Evolutionary conservation across 2,329 filamentous ascomycete species (phyloP).

Genomic region (Myriosclerotinia curreyana): DNA sequence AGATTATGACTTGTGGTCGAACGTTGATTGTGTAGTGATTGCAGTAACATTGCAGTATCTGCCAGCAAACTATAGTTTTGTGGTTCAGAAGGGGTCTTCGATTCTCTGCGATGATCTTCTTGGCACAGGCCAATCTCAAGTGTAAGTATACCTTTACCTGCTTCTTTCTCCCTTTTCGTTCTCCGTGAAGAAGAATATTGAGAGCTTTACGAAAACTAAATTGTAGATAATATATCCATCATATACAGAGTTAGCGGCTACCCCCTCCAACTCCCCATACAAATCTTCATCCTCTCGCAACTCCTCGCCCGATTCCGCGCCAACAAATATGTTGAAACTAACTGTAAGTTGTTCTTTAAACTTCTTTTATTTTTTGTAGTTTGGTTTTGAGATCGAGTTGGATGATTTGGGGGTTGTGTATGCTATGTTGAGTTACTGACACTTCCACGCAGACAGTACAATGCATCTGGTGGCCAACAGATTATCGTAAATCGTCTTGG

Average conservation of each 20-base stretch:
- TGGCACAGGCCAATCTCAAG: neutral
- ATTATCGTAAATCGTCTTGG: neutral
- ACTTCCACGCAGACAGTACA: neutral
- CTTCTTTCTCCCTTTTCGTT: neutral
- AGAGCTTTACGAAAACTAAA: too few relatives aligned
- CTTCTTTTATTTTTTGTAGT: too few relatives aligned
- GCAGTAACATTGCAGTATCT: neutral
- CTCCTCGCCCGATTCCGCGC: neutral
- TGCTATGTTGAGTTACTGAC: neutral
- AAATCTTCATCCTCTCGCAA: neutral
- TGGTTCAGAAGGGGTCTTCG: neutral
- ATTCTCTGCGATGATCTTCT: neutral
- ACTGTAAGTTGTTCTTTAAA: neutral
- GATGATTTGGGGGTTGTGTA: too few relatives aligned
- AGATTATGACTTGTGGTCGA: neutral
- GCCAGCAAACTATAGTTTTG: neutral
- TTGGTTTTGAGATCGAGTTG: neutral
- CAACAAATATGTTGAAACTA: neutral
- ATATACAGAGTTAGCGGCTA: neutral
- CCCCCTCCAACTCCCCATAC: neutral
- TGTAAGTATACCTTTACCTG: neutral
- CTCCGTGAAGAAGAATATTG: too few relatives aligned
- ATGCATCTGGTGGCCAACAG: neutral
- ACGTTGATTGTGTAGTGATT: neutral
- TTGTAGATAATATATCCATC: neutral